Base-by-base conservation (phyloP, 2,329 filamentous ascomycete species). In the Epichloe typhina region DNA sequence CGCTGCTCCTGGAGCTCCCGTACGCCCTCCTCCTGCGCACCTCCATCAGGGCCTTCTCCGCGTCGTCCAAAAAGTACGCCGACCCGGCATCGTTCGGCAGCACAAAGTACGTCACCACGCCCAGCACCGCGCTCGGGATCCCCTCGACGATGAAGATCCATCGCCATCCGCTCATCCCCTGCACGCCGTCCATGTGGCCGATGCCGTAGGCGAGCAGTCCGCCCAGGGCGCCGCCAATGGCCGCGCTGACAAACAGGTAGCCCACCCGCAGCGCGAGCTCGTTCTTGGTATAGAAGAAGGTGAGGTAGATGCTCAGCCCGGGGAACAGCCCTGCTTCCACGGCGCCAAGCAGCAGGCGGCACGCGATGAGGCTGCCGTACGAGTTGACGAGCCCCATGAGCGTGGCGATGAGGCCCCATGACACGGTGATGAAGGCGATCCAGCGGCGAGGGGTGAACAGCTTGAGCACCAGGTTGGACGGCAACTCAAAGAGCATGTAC, bases 201-300 rank as follows among this genome's bases (percentile, higher is more conserved):
- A 89, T 86, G 1, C 75, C 84, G 54, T 83, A 88, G 0, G 86
- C 86, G 15, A 90, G 69, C 13, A 90, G 67, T 0, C 86, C 86
- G 5, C 86, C 85, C 23, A 80, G 76, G 1, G 83, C 85, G 2
- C 86, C 86, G 0, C 84, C 83, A 3, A 87, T 70, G 1, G 86
- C 84, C 1, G 84, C 77, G 42, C 74, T 79, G 47, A 84, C 80
- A 60, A 88, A 88, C 0, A 89, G 72, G 57, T 86, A 88, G 2
- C 82, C 83, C 3, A 88, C 81, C 2, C 86, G 79, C 41, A 88
- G 66, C 4, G 83, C 84, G 2, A 88, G 74, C 64, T 89, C 85
- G 31, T 75, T 73, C 60, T 84, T 84, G 45, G 80, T 84, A 67
- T 89, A 89, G 70, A 87, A 88, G 56, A 88, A 76, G 0, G 84